A percentile compares a stretch with the other conserved stretches of the same genome.
phyloP scores from a whole-genome alignment of 371 early-diverging fungal species.

The Actinomucor elegans region DNA sequence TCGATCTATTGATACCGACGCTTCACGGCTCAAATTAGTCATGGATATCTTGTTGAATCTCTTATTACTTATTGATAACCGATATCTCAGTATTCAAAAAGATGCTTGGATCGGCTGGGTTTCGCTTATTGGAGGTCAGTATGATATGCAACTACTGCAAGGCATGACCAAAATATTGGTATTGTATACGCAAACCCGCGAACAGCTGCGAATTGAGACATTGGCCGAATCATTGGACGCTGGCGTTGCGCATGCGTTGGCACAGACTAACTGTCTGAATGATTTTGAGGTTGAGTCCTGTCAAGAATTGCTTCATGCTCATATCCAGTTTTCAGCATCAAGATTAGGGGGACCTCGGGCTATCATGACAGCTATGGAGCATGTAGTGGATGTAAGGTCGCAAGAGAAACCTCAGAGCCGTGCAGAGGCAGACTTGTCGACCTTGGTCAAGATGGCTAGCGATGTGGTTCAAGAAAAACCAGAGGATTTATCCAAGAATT shows the following conservation, averaged over 20 bases:
- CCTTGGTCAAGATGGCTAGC: slow-evolving; percentile 13
- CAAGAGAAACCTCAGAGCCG: slow-evolving; percentile 27
- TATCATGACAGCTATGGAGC: slow-evolving; percentile 36
- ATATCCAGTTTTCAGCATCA: slow-evolving; percentile 20
- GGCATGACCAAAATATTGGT: slow-evolving; percentile 24
- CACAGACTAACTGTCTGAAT: slow-evolving; percentile 36
- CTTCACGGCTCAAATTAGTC: slow-evolving; percentile 10
- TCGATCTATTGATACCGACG: slow-evolving; percentile 11
- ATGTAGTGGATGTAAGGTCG: slow-evolving; percentile 38
- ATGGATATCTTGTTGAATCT: slow-evolving; percentile 10
- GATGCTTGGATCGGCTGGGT: slow-evolving; percentile 43
- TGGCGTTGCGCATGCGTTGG: slow-evolving; percentile 42
- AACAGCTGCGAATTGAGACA: background rate
- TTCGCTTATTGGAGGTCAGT: slow-evolving; percentile 24
- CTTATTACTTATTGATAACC: background rate
- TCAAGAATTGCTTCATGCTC: slow-evolving; percentile 23
- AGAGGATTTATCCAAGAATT: slow-evolving; percentile 4
- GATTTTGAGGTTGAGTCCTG: slow-evolving; percentile 37
- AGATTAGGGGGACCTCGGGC: slow-evolving; percentile 14
- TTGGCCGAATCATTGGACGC: slow-evolving; percentile 37
- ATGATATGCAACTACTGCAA: slow-evolving; percentile 21
- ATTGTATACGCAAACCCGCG: background rate
- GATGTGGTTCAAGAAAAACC: slow-evolving; percentile 3
- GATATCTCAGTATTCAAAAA: slow-evolving; percentile 17
- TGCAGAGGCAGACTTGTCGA: slow-evolving; percentile 35